phyloP scores from a whole-genome alignment of 148 eudicot species.

The Amaranthus hypochondriacus region DNA sequence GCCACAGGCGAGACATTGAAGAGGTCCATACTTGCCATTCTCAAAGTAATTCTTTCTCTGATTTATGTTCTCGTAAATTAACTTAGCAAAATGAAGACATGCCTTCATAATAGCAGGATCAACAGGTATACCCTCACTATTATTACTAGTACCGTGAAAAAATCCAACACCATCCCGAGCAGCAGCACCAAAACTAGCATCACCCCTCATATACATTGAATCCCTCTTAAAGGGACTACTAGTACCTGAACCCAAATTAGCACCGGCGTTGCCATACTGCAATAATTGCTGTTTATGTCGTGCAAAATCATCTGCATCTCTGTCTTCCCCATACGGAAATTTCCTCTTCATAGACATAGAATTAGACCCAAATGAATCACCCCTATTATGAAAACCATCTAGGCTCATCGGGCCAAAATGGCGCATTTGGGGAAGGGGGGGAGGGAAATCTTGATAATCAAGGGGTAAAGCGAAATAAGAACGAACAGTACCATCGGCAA shows the following conservation, averaged over 20 bases:
- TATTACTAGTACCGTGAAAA: constrained; percentile 5
- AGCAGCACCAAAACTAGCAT: constrained; percentile 17
- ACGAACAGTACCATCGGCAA: constrained; percentile 71
- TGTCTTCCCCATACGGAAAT: constrained; percentile 47
- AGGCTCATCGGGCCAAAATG: constrained; percentile 50
- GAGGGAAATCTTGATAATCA: constrained; percentile 60
- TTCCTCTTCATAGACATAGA: constrained; percentile 51
- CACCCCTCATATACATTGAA: constrained; percentile 40
- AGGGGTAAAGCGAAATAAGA: constrained; percentile 84
- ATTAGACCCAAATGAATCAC: constrained; percentile 21
- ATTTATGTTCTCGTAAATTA: constrained; percentile 50
- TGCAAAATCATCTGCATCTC: constrained; percentile 48
- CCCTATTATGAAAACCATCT: constrained; percentile 31
- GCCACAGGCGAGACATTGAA: constrained; percentile 67
- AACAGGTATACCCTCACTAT: constrained; percentile 41
- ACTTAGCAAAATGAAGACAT: constrained; percentile 55
- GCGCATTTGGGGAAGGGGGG: constrained; percentile 24
- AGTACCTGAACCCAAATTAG: constrained; percentile 32
- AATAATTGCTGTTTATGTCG: constrained; percentile 73
- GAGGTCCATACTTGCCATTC: constrained; percentile 65
- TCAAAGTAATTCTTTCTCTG: constrained; percentile 64
- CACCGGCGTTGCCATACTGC: constrained; percentile 58
- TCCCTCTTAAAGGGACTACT: constrained; percentile 39
- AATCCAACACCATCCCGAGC: not conserved
- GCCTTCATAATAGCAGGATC: constrained; percentile 71